Percentiles rank a stretch among this genome's conserved stretches.
phyloP scores from a whole-genome alignment of 352 stramenopile species.

The Phytophthora sansomeana region DNA sequence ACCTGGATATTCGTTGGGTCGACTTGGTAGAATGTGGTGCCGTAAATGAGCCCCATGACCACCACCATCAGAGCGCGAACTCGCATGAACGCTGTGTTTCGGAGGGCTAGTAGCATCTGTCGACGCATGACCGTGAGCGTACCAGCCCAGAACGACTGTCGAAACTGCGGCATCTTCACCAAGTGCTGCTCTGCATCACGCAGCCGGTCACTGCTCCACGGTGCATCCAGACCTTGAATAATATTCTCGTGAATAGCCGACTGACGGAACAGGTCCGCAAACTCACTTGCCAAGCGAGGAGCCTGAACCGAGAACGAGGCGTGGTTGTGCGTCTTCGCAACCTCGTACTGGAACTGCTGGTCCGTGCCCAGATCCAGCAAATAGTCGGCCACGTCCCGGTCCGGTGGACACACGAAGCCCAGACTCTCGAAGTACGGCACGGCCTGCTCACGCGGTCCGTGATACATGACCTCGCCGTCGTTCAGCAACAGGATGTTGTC shows the following conservation, averaged over 20 bases:
- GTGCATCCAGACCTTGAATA: slow-evolving; percentile 68
- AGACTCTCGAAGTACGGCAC: slow-evolving; percentile 54
- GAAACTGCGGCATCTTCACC: slow-evolving; percentile 50
- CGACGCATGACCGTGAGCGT: slow-evolving; percentile 39
- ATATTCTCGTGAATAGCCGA: slow-evolving; percentile 36
- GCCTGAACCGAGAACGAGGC: background rate
- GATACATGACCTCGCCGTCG: slow-evolving; percentile 58
- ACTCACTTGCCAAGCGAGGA: slow-evolving; percentile 21
- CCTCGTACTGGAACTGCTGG: slow-evolving; percentile 34
- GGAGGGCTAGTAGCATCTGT: slow-evolving; percentile 49
- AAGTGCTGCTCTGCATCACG: slow-evolving; percentile 36
- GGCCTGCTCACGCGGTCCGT: slow-evolving; percentile 39
- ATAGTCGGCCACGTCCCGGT: slow-evolving; percentile 47
- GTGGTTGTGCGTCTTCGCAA: slow-evolving; percentile 1
- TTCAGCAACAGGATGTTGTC: slow-evolving; percentile 81
- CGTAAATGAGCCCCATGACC: slow-evolving; percentile 34
- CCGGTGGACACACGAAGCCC: slow-evolving; percentile 48
- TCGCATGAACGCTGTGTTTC: slow-evolving; percentile 27
- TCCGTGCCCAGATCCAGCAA: slow-evolving; percentile 46
- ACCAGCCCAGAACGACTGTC: slow-evolving; percentile 59
- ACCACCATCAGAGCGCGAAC: slow-evolving; percentile 24
- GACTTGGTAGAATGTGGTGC: slow-evolving; percentile 32
- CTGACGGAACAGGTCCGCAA: slow-evolving; percentile 7
- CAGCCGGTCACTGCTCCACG: slow-evolving; percentile 1
- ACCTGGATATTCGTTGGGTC: slow-evolving; percentile 26